A percentile compares a stretch with the other conserved stretches of the same genome.
Conservation (phyloP, 306 rosid genomes). For the Cucurbita pepo region DNA sequence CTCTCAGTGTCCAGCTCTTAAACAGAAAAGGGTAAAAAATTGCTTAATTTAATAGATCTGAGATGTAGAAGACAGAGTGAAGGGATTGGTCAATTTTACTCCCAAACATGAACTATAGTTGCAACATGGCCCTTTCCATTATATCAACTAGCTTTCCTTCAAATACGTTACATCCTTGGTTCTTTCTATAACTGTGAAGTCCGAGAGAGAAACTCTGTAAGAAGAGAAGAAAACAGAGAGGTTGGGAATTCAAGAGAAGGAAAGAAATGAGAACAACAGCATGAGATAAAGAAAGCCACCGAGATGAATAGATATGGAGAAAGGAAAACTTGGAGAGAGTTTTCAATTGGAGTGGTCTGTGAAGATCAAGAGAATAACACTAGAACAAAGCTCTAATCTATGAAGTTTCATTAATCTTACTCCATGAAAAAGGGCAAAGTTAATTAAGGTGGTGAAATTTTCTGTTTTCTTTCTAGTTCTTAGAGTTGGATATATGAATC, state of each 20-base stretch:
- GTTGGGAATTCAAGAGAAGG: background rate
- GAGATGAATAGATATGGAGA: background rate
- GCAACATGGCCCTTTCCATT: background rate
- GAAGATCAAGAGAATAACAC: background rate
- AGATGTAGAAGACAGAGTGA: background rate
- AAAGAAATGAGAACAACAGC: background rate
- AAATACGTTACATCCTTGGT: background rate
- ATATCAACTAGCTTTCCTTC: background rate
- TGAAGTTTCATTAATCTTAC: background rate
- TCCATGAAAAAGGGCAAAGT: background rate
- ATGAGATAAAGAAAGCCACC: background rate
- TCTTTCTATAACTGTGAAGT: background rate
- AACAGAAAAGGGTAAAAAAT: background rate
- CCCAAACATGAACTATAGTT: background rate
- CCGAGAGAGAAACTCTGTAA: background rate
- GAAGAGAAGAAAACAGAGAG: background rate
- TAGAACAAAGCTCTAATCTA: background rate
- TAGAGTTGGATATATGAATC: background rate
- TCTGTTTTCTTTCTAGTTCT: background rate
- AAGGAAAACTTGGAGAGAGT: background rate
- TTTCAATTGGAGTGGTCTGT: background rate
- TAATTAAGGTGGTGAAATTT: background rate
- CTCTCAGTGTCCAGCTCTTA: background rate
- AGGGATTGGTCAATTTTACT: background rate
- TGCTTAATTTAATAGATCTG: background rate